phyloP scores from a whole-genome alignment of 257 asterid genomes.

The Fraxinus cuspidata region DNA sequence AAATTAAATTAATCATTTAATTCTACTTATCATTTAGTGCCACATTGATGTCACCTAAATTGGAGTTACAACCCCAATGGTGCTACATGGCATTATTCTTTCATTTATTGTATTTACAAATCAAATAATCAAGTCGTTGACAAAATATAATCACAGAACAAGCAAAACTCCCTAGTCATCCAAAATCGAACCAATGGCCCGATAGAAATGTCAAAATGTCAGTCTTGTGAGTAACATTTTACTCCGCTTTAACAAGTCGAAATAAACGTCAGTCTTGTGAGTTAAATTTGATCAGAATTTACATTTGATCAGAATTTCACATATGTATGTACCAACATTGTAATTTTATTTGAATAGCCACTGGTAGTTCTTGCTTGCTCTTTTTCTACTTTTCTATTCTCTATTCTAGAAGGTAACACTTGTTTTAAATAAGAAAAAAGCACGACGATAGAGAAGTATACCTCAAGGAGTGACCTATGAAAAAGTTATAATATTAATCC shows the following conservation, averaged over 20 bases:
- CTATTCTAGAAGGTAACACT: background rate
- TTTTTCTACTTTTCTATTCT: background rate
- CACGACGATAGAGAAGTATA: background rate
- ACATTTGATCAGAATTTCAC: background rate
- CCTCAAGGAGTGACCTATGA: slow-evolving; percentile 15
- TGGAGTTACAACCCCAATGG: no score
- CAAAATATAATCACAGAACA: no score
- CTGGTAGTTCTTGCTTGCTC: background rate
- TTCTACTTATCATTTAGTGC: no score
- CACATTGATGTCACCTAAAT: no score
- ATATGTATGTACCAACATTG: background rate
- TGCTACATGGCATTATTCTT: no score
- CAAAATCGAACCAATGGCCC: no score
- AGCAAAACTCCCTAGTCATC: no score
- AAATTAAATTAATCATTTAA: no score
- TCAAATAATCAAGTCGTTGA: no score
- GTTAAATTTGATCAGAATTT: no score
- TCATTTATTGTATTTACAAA: no score
- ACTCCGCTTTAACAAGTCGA: background rate
- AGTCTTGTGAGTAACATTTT: background rate
- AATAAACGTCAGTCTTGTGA: background rate
- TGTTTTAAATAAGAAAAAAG: background rate
- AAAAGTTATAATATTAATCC: slow-evolving; percentile 29
- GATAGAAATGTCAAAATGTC: no score
- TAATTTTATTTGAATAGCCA: background rate